Conservation (phyloP, 1,139 yeast genomes). For the Scheffersomyces titani region DNA sequence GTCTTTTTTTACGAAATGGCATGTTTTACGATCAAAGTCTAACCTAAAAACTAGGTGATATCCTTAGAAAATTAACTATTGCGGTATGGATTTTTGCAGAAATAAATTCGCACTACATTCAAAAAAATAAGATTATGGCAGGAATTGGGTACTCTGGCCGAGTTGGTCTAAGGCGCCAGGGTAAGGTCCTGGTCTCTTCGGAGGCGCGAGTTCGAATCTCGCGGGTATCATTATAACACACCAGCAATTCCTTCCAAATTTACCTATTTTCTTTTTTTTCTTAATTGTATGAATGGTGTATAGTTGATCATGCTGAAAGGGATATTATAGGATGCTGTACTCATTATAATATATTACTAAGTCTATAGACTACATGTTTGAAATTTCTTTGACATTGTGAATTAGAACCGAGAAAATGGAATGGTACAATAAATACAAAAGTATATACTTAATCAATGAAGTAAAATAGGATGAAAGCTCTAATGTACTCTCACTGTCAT, state of each 20-base stretch:
- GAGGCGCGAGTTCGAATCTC: conserved; percentile 61
- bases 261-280: conserved; percentile 13
- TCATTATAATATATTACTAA: too few species aligned
- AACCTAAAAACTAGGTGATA: too few species aligned
- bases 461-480: not conserved
- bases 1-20: too few species aligned
- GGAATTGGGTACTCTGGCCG: conserved; percentile 51
- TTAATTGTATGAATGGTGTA: not conserved
- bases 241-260: conserved; percentile 18
- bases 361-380: not conserved
- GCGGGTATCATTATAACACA: conserved; percentile 45
- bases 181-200: conserved; percentile 58
- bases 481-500: not conserved
- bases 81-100: not conserved
- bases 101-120: not conserved
- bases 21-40: too few species aligned
- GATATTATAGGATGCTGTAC: too few species aligned
- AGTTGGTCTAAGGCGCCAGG: conserved; percentile 54
- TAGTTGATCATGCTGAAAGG: too few species aligned
- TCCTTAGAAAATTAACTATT: too few species aligned
- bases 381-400: not conserved
- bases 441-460: not conserved
- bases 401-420: not conserved
- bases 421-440: not conserved
- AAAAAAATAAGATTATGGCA: conserved; percentile 7